Percentiles rank a stretch among this genome's conserved stretches.
These are phyloP conservation scores for Hysterium pulicare DNA, from an alignment of 2,329 filamentous ascomycete species.

Conservation along the genomic window DNA sequence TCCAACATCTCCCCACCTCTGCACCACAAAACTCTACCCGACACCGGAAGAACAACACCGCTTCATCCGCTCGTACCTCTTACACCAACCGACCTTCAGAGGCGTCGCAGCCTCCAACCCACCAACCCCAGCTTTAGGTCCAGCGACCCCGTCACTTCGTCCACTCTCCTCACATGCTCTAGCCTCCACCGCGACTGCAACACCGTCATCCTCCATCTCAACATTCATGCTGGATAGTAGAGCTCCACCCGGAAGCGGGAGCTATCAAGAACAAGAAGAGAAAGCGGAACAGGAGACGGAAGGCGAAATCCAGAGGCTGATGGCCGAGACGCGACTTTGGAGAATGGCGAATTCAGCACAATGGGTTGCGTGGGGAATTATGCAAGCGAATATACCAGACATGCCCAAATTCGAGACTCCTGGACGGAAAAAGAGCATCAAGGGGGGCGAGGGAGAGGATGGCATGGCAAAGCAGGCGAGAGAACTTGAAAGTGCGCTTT, in stretches of 20 bases:
- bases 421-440: conserved; percentile 10
- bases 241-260: conserved; percentile 30
- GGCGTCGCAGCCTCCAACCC: conserved; percentile 50
- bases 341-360: conserved; percentile 80
- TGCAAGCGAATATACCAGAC: conserved; percentile 84
- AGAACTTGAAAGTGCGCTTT: conserved; percentile 23
- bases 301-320: conserved; percentile 63
- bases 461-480: conserved; percentile 17
- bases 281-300: conserved; percentile 59
- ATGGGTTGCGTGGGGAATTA: conserved; percentile 95
- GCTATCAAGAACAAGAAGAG: conserved; percentile 44
- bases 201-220: conserved; percentile 41
- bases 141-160: conserved; percentile 18
- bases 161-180: conserved; percentile 31
- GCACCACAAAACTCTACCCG: conserved; percentile 70
- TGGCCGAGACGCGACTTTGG: conserved; percentile 82
- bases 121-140: conserved; percentile 27
- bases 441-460: conserved; percentile 9
- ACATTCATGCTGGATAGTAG: conserved; percentile 74
- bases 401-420: conserved; percentile 52
- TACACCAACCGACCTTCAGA: conserved; percentile 69
- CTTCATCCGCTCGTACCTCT: conserved; percentile 83
- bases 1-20: conserved; percentile 59
- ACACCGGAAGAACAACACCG: conserved; percentile 74
- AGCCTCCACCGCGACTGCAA: conserved; percentile 28